phyloP scores from a whole-genome alignment of 768 basidiomycete genomes.

The Pholiota molesta region DNA sequence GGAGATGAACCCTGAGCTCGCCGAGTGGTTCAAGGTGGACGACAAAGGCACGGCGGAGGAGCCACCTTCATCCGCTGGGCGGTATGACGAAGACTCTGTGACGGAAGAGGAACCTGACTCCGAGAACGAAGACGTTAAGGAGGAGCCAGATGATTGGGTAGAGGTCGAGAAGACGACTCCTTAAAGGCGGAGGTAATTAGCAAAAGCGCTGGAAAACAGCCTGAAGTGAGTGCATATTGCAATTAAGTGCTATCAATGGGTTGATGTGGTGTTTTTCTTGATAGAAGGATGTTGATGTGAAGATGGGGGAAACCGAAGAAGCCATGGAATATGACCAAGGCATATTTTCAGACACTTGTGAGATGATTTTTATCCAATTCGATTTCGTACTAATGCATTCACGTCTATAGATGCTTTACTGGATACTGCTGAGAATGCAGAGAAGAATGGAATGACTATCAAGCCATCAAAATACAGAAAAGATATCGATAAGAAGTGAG shows the following conservation, averaged over 20 bases:
- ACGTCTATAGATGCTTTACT: slow-evolving; percentile 74
- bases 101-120: slow-evolving; percentile 63
- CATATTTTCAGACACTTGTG: slow-evolving; percentile 85
- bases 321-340: slow-evolving; percentile 79
- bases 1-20: slow-evolving; percentile 48
- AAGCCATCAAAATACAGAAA: slow-evolving; percentile 51
- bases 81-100: slow-evolving; percentile 26
- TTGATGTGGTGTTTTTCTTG: neutral
- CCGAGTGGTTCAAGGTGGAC: slow-evolving; percentile 67
- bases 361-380: slow-evolving; percentile 26
- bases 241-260: neutral
- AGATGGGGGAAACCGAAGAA: slow-evolving; percentile 72
- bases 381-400: neutral
- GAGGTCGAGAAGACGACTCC: slow-evolving; percentile 27
- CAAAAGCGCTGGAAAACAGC: slow-evolving; percentile 15
- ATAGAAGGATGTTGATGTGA: slow-evolving; percentile 37
- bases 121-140: slow-evolving; percentile 59
- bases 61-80: too few species aligned
- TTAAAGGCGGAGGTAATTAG: slow-evolving; percentile 9
- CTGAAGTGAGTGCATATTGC: slow-evolving; percentile 12
- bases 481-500: slow-evolving; percentile 58
- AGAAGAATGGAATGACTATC: slow-evolving; percentile 60
- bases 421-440: slow-evolving; percentile 78
- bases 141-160: slow-evolving; percentile 39
- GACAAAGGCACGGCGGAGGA: slow-evolving; percentile 23